These are phyloP conservation scores for Chlorencoelia australis DNA, from an alignment of 2,329 filamentous ascomycete genomes.

Conservation along the genomic window DNA sequence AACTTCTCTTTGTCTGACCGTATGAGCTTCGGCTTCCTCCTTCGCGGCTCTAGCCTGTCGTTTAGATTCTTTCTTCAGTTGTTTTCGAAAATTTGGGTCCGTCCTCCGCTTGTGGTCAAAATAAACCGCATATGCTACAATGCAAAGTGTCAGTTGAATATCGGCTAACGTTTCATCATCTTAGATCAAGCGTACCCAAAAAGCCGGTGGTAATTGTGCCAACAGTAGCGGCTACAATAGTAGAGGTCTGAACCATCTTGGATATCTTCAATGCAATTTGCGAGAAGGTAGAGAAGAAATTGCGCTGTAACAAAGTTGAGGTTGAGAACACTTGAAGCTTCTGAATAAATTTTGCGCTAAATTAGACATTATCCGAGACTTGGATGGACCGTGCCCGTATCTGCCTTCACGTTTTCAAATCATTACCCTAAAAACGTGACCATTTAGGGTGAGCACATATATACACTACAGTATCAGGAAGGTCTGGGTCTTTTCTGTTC, in stretches of 20 bases:
- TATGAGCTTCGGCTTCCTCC: slow-evolving; percentile 57
- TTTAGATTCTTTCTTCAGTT: slow-evolving; percentile 66
- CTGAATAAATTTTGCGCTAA: too few species aligned
- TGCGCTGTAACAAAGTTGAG: too few species aligned
- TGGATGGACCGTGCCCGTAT: too few species aligned
- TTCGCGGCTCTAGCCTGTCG: slow-evolving; percentile 61
- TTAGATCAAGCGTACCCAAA: slow-evolving; percentile 37
- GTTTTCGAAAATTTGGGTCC: slow-evolving; percentile 54
- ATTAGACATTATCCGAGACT: too few species aligned
- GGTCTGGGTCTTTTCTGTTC: too few species aligned
- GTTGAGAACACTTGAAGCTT: too few species aligned
- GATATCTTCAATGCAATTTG: background rate
- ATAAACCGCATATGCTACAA: slow-evolving; percentile 52
- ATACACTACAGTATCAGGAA: too few species aligned
- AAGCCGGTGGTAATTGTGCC: slow-evolving; percentile 50
- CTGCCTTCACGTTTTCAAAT: too few species aligned
- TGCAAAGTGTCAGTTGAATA: slow-evolving; percentile 18
- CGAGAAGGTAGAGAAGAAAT: background rate
- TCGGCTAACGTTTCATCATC: too few species aligned
- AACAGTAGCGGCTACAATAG: slow-evolving; percentile 50
- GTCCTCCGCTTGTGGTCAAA: slow-evolving; percentile 59
- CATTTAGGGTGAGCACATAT: too few species aligned
- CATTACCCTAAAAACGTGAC: too few species aligned
- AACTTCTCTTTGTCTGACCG: slow-evolving; percentile 56
- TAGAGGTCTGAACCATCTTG: slow-evolving; percentile 40